These are phyloP conservation scores for Skeletonema marinoi DNA, from an alignment of 108 stramenopile genomes.

Conservation along the genomic window DNA sequence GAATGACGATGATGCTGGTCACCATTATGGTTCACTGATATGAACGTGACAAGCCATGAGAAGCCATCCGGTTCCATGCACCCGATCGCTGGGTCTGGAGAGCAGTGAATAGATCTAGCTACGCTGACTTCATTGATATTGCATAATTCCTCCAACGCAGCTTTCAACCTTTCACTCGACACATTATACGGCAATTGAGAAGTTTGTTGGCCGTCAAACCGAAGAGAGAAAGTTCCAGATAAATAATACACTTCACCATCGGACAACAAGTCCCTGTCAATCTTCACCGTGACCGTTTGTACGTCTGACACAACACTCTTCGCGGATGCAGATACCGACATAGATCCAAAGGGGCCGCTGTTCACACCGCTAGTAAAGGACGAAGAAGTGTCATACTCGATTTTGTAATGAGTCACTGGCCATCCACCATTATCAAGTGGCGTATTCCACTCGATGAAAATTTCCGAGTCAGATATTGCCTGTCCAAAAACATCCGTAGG, in stretches of 20 bases:
- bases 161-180: constrained; percentile 53
- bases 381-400: constrained; percentile 66
- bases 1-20: constrained; percentile 45
- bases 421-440: constrained; percentile 59
- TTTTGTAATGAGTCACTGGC: constrained; percentile 55
- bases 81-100: constrained; percentile 23
- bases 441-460: constrained; percentile 75
- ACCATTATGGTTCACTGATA: constrained; percentile 27
- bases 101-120: constrained; percentile 51
- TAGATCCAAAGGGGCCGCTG: constrained; percentile 39
- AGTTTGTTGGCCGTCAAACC: constrained; percentile 74
- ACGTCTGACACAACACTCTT: constrained; percentile 52
- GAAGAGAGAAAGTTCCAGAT: constrained; percentile 69
- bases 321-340: constrained; percentile 44
- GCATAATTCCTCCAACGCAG: constrained; percentile 71
- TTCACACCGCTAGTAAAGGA: constrained; percentile 55
- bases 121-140: constrained; percentile 64
- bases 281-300: constrained; percentile 64
- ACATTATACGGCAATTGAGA: constrained; percentile 63
- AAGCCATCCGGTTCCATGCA: constrained; percentile 59
- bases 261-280: constrained; percentile 20
- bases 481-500: constrained; percentile 45
- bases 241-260: constrained; percentile 30
- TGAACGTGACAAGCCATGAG: constrained; percentile 65
- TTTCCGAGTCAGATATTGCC: constrained; percentile 55